Evolutionary conservation across 306 rosid genomes (phyloP).

Genomic region (Mimosa bimucronata): DNA sequence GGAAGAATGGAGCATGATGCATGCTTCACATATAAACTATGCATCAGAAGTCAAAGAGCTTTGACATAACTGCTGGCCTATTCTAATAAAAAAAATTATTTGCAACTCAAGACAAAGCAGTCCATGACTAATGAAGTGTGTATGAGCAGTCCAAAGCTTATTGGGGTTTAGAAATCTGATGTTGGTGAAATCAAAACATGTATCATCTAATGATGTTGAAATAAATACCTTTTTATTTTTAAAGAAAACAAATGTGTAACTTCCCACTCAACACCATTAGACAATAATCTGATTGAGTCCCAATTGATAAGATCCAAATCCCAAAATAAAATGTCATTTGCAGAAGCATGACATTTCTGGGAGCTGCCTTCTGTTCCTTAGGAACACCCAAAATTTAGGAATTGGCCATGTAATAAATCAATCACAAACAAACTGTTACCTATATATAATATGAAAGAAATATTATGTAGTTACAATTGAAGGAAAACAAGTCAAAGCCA

Average conservation of each 20-base stretch:
- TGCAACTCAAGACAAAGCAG: neutral
- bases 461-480: neutral
- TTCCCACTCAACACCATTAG: neutral
- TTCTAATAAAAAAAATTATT: neutral
- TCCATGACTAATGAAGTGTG: neutral
- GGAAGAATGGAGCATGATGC: neutral
- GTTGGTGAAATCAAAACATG: neutral
- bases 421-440: too few species aligned
- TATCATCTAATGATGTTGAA: neutral
- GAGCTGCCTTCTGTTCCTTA: neutral
- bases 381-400: neutral
- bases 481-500: neutral
- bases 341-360: neutral
- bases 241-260: neutral
- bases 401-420: neutral
- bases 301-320: neutral
- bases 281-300: too few species aligned
- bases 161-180: neutral
- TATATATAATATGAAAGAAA: slow-evolving; percentile 6
- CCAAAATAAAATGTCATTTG: neutral
- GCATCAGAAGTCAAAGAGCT: neutral
- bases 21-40: neutral
- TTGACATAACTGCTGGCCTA: neutral
- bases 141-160: neutral
- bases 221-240: too few species aligned